Conservation (phyloP, 495 filamentous ascomycete species). For the Tuber borchii region DNA sequence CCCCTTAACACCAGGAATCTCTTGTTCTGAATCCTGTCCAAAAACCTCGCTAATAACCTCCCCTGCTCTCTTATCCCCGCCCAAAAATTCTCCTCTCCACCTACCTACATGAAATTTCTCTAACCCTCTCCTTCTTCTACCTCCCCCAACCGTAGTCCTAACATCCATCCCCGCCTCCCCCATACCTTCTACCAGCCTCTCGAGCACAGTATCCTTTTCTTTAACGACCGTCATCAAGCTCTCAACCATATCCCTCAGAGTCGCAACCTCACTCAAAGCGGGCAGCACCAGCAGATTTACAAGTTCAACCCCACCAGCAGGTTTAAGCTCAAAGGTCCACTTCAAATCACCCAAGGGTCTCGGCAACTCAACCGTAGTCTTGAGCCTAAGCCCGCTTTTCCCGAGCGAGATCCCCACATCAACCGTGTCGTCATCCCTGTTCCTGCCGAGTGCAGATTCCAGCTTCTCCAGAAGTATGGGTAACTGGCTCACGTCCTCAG, state of each 20-base stretch:
- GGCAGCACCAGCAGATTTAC: conserved; percentile 63
- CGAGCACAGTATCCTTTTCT: conserved; percentile 74
- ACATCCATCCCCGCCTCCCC: conserved; percentile 62
- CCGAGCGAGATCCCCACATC: conserved; percentile 39
- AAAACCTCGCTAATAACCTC: conserved; percentile 43
- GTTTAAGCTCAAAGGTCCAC: conserved; percentile 61
- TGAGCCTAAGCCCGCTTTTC: conserved; percentile 50
- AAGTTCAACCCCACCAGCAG: conserved; percentile 50
- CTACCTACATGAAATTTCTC: conserved; percentile 48
- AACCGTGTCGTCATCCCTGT: conserved; percentile 42
- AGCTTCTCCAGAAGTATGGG: conserved; percentile 67
- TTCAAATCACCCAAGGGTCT: conserved; percentile 59
- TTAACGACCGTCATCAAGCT: conserved; percentile 55
- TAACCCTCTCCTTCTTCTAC: conserved; percentile 54
- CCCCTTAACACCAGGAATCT: conserved; percentile 24
- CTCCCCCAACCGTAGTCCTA: conserved; percentile 62
- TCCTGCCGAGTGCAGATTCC: conserved; percentile 51
- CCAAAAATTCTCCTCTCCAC: conserved; percentile 46
- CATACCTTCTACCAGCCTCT: conserved; percentile 70
- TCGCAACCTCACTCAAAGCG: conserved; percentile 55
- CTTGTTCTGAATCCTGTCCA: conserved; percentile 18
- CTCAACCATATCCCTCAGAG: conserved; percentile 49
- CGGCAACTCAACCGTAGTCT: conserved; percentile 58
- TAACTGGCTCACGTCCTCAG: conserved; percentile 66
- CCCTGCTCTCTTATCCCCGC: conserved; percentile 41